Evolutionary conservation across 495 filamentous ascomycete genomes (phyloP).

Genomic region (Daldinia concentrica): DNA sequence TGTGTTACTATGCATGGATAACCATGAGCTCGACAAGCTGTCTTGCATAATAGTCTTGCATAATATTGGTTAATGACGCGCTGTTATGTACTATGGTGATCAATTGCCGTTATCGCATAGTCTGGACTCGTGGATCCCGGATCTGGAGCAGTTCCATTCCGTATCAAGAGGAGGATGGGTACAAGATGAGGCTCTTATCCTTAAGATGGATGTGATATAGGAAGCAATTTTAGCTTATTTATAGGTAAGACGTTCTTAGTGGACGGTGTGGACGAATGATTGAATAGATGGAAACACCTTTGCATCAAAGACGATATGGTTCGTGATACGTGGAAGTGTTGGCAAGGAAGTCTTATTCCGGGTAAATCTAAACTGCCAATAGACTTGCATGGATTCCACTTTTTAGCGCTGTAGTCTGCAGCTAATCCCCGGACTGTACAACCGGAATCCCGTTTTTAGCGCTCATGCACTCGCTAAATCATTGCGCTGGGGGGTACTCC

Average conservation of each 20-base stretch:
- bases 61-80: slow-evolving; percentile 29
- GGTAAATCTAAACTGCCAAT: slow-evolving; percentile 4
- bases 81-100: slow-evolving; percentile 17
- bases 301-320: slow-evolving; percentile 20
- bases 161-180: background rate
- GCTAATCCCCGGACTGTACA: slow-evolving; percentile 7
- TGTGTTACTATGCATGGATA: slow-evolving; percentile 13
- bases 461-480: slow-evolving; percentile 5
- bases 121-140: background rate
- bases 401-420: slow-evolving; percentile 24
- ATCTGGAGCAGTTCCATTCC: slow-evolving; percentile 1
- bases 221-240: background rate
- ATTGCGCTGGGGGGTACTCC: background rate
- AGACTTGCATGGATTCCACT: slow-evolving; percentile 8
- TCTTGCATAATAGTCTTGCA: slow-evolving; percentile 42
- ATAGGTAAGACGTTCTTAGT: background rate
- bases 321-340: slow-evolving; percentile 10
- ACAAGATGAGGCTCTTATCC: slow-evolving; percentile 25
- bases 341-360: background rate
- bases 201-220: background rate
- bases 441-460: slow-evolving; percentile 34
- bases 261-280: slow-evolving; percentile 21
- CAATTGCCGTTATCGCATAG: slow-evolving; percentile 13
- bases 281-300: slow-evolving; percentile 9
- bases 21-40: slow-evolving; percentile 11